Base-by-base conservation (phyloP, 2,329 filamentous ascomycete genomes). In the Bretziella fagacearum region DNA sequence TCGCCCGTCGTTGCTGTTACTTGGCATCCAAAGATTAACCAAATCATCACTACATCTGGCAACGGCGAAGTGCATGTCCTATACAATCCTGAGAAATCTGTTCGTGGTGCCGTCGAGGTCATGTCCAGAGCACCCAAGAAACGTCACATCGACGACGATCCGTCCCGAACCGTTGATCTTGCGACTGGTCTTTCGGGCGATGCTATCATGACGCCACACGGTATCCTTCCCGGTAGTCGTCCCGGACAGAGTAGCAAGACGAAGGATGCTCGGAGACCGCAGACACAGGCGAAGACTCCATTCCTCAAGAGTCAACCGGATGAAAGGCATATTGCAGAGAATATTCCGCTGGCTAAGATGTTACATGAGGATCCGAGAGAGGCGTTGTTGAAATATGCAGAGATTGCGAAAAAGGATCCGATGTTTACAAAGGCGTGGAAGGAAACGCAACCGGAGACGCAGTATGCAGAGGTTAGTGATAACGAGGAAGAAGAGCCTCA, bases 11-110 rank as follows among this genome's bases (percentile, higher is more conserved):
- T 96, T 52, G 78, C 79, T 2, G 84, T 93, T 22, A 69, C 83
- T 52, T 98, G 91, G 91, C 89, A 98, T 57, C 72, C 82, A 17
- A 93, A 86, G 62, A 77, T 98, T 58, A 96, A 98, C 60, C 91
- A 98, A 59, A 94, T 98, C 56, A 63, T 96, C 53, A 93, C 89
- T 6, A 89, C 87, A 50, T 95, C 89, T 39, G 85, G 85, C 45
- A 94, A 95, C 57, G 79, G 80, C 48, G 83, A 93, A 62, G 86
- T 83, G 0, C 89, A 87, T 57, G 73, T 96, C 35, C 78, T 98
- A 41, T 98, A 91, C 66, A 89, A 83, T 57, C 91, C 91, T 2
- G 74, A 69, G n/a, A 79, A 77, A 55, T 98, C 91, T 18, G 72
- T 61, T 10, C 79, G 77, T 51, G 91, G 91, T 50, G 91, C 87